Evolutionary conservation across 2,329 filamentous ascomycete genomes (phyloP), one percentile per base, ranked within the genome.

Genomic region (Phaeomoniella chlamydospora): DNA sequence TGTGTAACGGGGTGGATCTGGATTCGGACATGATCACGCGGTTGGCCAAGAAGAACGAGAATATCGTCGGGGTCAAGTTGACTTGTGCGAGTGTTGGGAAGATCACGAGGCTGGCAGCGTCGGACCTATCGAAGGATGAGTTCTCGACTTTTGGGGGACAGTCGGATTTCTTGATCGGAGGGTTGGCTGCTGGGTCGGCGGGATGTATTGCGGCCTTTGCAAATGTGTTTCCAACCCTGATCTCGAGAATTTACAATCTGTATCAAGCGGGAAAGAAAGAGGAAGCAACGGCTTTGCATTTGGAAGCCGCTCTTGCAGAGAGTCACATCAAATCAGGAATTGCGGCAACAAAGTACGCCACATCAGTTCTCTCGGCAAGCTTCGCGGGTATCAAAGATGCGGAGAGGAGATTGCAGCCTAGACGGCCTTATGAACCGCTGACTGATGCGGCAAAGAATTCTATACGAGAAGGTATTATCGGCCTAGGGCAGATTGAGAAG

Each of bases 111-210:
- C 54, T 76, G 3, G 59, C 67, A 1, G 67, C 64, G 19, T 57
- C 58, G 13, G n/a, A n/a, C n/a, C 63, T 80, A 39, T 53, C 65
- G 0, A 54, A 67, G 0, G 62, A 69, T 2, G 53, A 65, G 9
- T 86, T 86, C 49, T 70, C 77, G 1, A 70, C 74, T 1, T 84
- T 74, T 47, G 79, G 77, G 1, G 81, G 81, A 1, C 79, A 85
- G 57, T 74, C 72, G 2, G 80, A 86, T 48, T 85, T 81, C 52
- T 54, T 85, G 29, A 57, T 75, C 17, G 68, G 64, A 2, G 70
- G 68, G 0, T 44, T 76, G 11, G 61, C 62, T 2, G 61, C 64
- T 3, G 71, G 72, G 1, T 63, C 59, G 14, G 62, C 65, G 1
- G 71, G 71, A 1, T 72, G 67, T 41, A 70, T 76, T 35, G 64